Evolutionary conservation across 2,329 filamentous ascomycete genomes (phyloP), one percentile per base, ranked within the genome.

Genomic region (Gnomoniopsis sp.): DNA sequence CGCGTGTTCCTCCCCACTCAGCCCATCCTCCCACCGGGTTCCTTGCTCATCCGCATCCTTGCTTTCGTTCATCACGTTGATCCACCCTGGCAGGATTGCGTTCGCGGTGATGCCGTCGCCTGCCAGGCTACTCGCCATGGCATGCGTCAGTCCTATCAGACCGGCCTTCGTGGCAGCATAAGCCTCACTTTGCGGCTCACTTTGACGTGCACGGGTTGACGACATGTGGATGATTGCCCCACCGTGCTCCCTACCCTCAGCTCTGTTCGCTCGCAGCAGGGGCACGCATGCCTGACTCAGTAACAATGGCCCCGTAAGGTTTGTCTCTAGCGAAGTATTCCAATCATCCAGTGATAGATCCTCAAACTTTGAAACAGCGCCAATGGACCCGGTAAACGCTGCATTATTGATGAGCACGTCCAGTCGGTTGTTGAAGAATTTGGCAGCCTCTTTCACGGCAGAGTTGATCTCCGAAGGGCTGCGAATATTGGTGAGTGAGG

Each of bases 131-230:
- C 79, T 72, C 12, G 77, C 74, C 75, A 81, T 74, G 11, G 74
- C 74, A 63, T 80, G 79, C 52, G 76, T 77, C 30, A 83, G 64
- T 0, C 79, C 79, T 10, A 82, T 65, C 23, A 83, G 65, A 0
- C 79, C 79, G 2, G 79, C 79, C 67, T 83, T 82, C 0, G 75
- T 77, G 0, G 79, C 70, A 1, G 77, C 75, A 58, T 82, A 82
- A 1, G 73, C 74, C 66, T 82, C 79, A 58, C 79, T 78, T 55
- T 80, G 71, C 0, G 72, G 66, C 65, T 82, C 80, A 43, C 75
- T 72, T 70, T 80, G 78, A 49, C 75, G 67, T 0, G 79, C 79
- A 26, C 79, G 72, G 7, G 79, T 82, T 1, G 77, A 80, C 0
- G 77, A 78, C 36, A 83, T 74, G 64, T 81, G 75, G 56, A 82